Percentiles rank a stretch among this genome's conserved stretches.
These are phyloP conservation scores for Coniferiporia sulphurascens DNA, from an alignment of 1,284 basidiomycete species.

Conservation along the genomic window DNA sequence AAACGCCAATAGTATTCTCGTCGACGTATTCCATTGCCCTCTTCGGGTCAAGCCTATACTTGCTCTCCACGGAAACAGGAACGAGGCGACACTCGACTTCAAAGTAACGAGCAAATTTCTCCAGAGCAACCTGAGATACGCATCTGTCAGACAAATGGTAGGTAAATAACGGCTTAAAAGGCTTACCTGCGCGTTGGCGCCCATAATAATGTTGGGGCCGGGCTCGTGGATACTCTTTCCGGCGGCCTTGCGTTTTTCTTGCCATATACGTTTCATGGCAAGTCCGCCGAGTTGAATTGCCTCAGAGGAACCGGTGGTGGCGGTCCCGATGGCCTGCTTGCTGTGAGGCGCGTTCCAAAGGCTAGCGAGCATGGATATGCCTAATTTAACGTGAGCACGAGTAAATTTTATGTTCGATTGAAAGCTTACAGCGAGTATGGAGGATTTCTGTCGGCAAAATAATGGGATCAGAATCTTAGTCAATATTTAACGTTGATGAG, in stretches of 20 bases:
- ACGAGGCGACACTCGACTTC: conserved; percentile 85
- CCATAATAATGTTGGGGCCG: conserved; percentile 75
- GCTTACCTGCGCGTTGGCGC: conserved; percentile 61
- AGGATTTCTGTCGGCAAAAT: conserved; percentile 46
- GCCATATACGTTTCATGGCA: conserved; percentile 94
- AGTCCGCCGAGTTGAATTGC: conserved; percentile 92
- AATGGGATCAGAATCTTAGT: not conserved
- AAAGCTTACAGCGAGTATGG: conserved; percentile 65
- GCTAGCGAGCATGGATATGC: conserved; percentile 81
- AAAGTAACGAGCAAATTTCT: conserved; percentile 92
- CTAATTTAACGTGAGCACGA: conserved; percentile 23
- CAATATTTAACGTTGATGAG: conserved; percentile 10
- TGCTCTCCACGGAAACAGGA: conserved; percentile 68
- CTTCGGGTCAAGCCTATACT: conserved; percentile 81
- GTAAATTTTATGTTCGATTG: conserved; percentile 9
- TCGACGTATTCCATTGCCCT: conserved; percentile 85
- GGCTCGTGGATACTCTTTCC: conserved; percentile 87
- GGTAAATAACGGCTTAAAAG: not conserved
- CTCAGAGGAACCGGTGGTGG: conserved; percentile 91
- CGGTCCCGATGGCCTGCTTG: conserved; percentile 79
- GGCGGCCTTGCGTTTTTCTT: conserved; percentile 78
- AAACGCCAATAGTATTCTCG: conserved; percentile 88
- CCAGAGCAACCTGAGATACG: conserved; percentile 60
- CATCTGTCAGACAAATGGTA: not conserved
- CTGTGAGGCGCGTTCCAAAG: conserved; percentile 85